Percentiles rank a stretch among this genome's conserved stretches.
Conservation (phyloP, 1,284 basidiomycete species). For the Ustilago shanxiensis region DNA sequence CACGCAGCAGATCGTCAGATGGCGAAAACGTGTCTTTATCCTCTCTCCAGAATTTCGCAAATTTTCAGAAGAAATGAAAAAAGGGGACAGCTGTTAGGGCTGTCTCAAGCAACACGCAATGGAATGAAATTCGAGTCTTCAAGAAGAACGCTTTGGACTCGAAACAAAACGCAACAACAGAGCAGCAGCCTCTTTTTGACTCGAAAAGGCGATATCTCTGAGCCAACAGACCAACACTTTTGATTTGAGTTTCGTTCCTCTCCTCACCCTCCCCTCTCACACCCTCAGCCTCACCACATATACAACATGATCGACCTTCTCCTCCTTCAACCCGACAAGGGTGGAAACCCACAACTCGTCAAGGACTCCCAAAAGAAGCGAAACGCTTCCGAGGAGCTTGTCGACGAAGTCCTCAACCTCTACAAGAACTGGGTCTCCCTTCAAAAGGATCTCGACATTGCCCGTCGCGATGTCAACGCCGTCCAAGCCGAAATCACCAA, state of each 20-base stretch:
- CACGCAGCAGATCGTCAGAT: neutral
- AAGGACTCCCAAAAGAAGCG: slow-evolving; percentile 92
- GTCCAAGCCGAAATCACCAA: slow-evolving; percentile 92
- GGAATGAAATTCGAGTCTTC: neutral
- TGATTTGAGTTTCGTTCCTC: neutral
- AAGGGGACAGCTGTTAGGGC: neutral
- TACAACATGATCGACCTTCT: slow-evolving; percentile 52
- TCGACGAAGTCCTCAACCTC: slow-evolving; percentile 92
- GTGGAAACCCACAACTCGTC: slow-evolving; percentile 93
- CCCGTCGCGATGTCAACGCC: slow-evolving; percentile 86
- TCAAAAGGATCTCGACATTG: slow-evolving; percentile 83
- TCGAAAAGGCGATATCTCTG: slow-evolving; percentile 6
- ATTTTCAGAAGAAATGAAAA: neutral
- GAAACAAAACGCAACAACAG: neutral
- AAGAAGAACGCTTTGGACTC: slow-evolving; percentile 12
- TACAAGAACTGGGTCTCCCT: slow-evolving; percentile 91
- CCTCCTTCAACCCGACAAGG: slow-evolving; percentile 72
- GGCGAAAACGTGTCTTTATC: neutral
- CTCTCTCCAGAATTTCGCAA: neutral
- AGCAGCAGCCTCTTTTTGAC: slow-evolving; percentile 7
- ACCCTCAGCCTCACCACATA: slow-evolving; percentile 1
- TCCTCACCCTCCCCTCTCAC: neutral
- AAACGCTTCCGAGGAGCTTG: slow-evolving; percentile 86
- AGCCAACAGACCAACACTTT: slow-evolving; percentile 21
- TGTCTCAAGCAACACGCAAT: neutral